A percentile compares a stretch with the other conserved stretches of the same genome.
These are phyloP conservation scores for Monilinia fructigena DNA, from an alignment of 2,329 filamentous ascomycete species.

Conservation along the genomic window DNA sequence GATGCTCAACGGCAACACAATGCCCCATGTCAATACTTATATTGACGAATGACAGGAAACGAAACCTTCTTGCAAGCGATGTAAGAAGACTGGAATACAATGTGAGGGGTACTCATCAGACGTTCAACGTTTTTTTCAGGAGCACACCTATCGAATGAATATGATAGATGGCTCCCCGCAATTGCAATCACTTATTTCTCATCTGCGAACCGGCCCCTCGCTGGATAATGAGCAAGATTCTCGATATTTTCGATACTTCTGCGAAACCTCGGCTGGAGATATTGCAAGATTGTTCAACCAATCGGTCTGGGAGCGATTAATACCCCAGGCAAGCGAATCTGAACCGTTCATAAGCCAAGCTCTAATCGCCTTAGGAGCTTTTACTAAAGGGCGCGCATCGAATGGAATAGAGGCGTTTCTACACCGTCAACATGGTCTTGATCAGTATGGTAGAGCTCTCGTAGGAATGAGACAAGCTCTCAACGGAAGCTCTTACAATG, in stretches of 20 bases:
- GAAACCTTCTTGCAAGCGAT: slow-evolving; percentile 29
- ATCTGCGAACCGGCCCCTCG: slow-evolving; percentile 4
- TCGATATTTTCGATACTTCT: slow-evolving; percentile 29
- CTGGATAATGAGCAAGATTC: slow-evolving; percentile 25
- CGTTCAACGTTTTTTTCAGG: neutral
- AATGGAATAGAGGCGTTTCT: slow-evolving; percentile 1
- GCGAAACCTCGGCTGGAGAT: slow-evolving; percentile 25
- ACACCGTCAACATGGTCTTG: slow-evolving; percentile 21
- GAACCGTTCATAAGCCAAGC: slow-evolving; percentile 31
- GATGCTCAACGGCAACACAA: neutral
- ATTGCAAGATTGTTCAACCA: slow-evolving; percentile 27
- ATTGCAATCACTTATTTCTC: neutral
- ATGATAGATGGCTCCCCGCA: neutral
- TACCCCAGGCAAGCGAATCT: slow-evolving; percentile 28
- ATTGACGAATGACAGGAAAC: slow-evolving; percentile 25
- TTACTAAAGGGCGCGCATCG: slow-evolving; percentile 22
- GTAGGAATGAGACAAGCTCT: slow-evolving; percentile 21
- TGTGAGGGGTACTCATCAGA: slow-evolving; percentile 29
- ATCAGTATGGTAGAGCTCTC: slow-evolving; percentile 22
- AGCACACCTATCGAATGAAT: neutral
- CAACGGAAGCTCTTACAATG: slow-evolving; percentile 3
- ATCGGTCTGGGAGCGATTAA: slow-evolving; percentile 29
- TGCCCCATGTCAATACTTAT: neutral
- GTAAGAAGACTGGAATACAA: slow-evolving; percentile 25
- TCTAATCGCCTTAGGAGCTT: slow-evolving; percentile 29